Base-by-base conservation (phyloP, 352 stramenopile species). In the Globisporangium recalcitrans region DNA sequence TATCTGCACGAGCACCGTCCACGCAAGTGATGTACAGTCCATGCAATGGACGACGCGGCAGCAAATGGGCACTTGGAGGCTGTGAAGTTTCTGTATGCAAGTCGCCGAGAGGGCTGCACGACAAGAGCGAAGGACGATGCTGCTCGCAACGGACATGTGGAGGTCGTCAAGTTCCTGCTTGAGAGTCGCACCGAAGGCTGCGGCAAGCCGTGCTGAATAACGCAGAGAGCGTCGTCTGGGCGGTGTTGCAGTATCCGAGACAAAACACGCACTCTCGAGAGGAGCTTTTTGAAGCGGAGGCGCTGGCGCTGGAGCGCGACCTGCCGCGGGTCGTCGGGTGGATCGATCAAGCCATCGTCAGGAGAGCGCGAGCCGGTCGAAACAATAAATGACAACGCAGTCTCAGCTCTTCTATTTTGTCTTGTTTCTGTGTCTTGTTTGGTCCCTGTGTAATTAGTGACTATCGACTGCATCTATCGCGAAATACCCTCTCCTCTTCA, bases 361-460 rank as follows among this genome's bases (percentile, higher is more conserved):
- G 0, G 14, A 38, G 32, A 38, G 32, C 11, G 32, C 32, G 32
- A 38, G 32, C 11, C 32, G 32, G 3, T 16, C 8, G 32, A 38
- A 38, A 1, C 32, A 10, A 38, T 38, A 38, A 38, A 38, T 38
- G 10, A 38, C 14, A n/a, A 53, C n/a, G 47, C 47, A 53, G 47
- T 53, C 47, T 26, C 19, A 21, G 47, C 10, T 53, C 32, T 53
- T 53, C 47, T 53, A 53, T 53, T 53, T 11, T 13, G 32, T 53
- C 22, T 47, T 47, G 40, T 3, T 47, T 9, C 6, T 53, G 44
- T 13, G 3, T 31, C 31, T 29, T 8, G n/a, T 11, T 52, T 51
- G 44, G 44, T n/a, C 9, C 21, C 44, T 52, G 46, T 32, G 22
- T 32, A 53, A 26, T 53, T 53, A 10, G 47, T 11, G 24, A 2